Percentiles rank a stretch among this genome's conserved stretches.
These are phyloP conservation scores for barley (Hordeum vulgare) DNA, from an alignment of 176 grass and related monocot genomes.

Conservation along the genomic window MorexV3_pseudomolecules_assembly NC_058524.1:623711620-623712119, in stretches of 20 bases:
- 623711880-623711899: background rate
- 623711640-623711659: background rate
- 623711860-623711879: background rate
- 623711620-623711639: background rate
- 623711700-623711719: background rate
- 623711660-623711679: background rate
- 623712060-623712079: background rate
- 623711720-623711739: background rate
- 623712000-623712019: background rate
- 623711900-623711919: background rate
- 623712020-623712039: background rate
- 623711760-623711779: background rate
- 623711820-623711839: too few species aligned
- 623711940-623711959: background rate
- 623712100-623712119: background rate
- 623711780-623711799: too few species aligned
- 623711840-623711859: too few species aligned
- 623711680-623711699: background rate
- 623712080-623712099: background rate
- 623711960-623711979: background rate
- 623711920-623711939: background rate
- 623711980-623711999: background rate
- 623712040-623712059: background rate
- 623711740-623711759: background rate
- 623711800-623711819: too few species aligned